Conservation (phyloP, 1,139 yeast species). For the Suhomyces wounanorum region DNA sequence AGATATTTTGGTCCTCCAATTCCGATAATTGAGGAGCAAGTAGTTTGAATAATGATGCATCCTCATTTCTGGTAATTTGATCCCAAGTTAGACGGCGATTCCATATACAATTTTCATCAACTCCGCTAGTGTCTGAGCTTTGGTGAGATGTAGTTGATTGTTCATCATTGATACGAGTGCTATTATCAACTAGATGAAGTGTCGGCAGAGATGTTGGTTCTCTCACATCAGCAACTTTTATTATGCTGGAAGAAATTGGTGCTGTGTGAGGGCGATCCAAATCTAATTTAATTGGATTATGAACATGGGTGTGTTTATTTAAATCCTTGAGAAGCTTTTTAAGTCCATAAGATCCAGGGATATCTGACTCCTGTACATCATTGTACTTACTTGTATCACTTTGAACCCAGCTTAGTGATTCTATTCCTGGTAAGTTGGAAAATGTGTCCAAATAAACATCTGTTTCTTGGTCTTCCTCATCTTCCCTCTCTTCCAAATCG, state of each 20-base stretch:
- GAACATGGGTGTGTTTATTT: constrained; percentile 27
- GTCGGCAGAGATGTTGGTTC: not conserved
- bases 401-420: constrained; percentile 26
- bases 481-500: not conserved
- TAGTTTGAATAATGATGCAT: constrained; percentile 5
- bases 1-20: constrained; percentile 10
- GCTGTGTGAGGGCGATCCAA: constrained; percentile 6
- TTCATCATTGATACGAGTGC: not conserved
- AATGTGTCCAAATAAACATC: constrained; percentile 28
- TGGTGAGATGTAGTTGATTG: not conserved
- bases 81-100: not conserved
- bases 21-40: constrained; percentile 19
- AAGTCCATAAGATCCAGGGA: constrained; percentile 37
- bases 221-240: not conserved
- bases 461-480: constrained; percentile 4
- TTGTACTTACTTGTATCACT: constrained; percentile 26
- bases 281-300: constrained; percentile 5
- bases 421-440: constrained; percentile 36
- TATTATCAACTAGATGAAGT: not conserved
- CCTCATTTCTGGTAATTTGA: constrained; percentile 1
- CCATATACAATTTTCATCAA: not conserved
- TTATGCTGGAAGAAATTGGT: not conserved
- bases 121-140: not conserved
- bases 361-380: constrained; percentile 15
- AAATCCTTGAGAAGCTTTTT: constrained; percentile 37